Base-by-base conservation (phyloP, 1,284 basidiomycete genomes). In the Ganoderma lucidum region DNA sequence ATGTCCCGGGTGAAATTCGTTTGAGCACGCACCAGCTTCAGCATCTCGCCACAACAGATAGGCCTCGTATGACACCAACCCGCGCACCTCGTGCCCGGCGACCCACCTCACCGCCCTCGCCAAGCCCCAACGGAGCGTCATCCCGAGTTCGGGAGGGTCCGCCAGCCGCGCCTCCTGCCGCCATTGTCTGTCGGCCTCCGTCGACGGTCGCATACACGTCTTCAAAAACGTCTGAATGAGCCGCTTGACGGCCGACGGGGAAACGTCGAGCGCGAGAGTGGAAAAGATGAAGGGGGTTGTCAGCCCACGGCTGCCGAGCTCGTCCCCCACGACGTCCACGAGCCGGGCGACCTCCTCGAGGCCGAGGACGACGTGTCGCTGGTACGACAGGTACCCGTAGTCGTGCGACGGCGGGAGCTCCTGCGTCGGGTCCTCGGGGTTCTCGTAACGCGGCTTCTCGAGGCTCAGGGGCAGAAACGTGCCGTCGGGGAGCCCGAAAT, bases 261-360 rank as follows among this genome's bases (percentile, higher is more conserved):
- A 92, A 58, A 96, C 85, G 76, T 97, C 95, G 68, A 97, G 88
- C 30, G 95, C 95, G 74, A 93, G 89, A 39, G 90, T 90, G 37
- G 93, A 94, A 83, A 97, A 96, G 71, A 97, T 90, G 81, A 97
- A 91, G 15, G 96, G 96, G 2, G 94, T 96, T 37, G 92, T 92
- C 70, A 97, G 86, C 62, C 92, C 94, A 77, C 94, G 86, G 65
- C 87, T 85, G 71, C 85, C 86, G 62, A 96, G 85, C 82, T 95
- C 94, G 69, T 88, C 85, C 48, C 90, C 87, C 48, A 96, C 83
- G 66, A 91, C 88, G 61, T 88, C 85, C 23, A 95, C 89, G 48
- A 96, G 86, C 42, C 87, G 84, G 8, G 88, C 86, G 17, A 92
- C 88, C 75, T 96, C 90, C 67, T 93, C 90, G 17, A 95, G 81